phyloP scores from a whole-genome alignment of 1,139 yeast genomes.

The Pneumocystis oryctolagi region DNA sequence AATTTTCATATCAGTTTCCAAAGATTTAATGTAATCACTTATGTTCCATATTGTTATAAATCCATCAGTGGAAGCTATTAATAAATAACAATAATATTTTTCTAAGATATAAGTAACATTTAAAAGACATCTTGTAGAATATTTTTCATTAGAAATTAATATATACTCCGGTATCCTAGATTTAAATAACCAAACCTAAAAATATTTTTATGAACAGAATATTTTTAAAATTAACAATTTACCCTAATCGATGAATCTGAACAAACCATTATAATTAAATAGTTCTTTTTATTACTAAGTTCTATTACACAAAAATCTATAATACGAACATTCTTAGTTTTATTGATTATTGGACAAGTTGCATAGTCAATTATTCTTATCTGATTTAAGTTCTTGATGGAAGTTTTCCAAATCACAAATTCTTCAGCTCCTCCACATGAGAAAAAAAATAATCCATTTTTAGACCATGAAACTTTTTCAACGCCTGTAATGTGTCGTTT shows the following conservation, averaged over 20 bases:
- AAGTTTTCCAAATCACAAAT: constrained; percentile 59
- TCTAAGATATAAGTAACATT: constrained; percentile 37
- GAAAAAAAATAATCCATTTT: constrained; percentile 35
- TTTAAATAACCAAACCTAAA: constrained; percentile 36
- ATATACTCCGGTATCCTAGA: constrained; percentile 27
- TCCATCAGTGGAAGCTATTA: constrained; percentile 75
- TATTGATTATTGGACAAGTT: constrained; percentile 26
- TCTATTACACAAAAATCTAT: constrained; percentile 46
- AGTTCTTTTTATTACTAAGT: constrained; percentile 25
- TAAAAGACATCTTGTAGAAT: constrained; percentile 63
- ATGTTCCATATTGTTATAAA: constrained; percentile 48
- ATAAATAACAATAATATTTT: constrained; percentile 25
- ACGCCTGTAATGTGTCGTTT: constrained; percentile 80
- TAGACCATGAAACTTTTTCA: constrained; percentile 54
- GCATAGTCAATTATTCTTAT: constrained; percentile 18
- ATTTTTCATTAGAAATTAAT: constrained; percentile 35
- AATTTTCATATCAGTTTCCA: neutral
- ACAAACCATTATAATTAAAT: constrained; percentile 53
- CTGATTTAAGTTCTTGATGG: constrained; percentile 14
- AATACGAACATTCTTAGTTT: constrained; percentile 54
- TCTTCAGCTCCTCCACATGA: constrained; percentile 87
- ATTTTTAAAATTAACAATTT: neutral
- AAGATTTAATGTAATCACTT: constrained; percentile 15
- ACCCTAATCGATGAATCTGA: constrained; percentile 67
- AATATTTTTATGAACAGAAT: neutral